phyloP scores from a whole-genome alignment of 805 yeast genomes.

The Ogataea chonburiensis region DNA sequence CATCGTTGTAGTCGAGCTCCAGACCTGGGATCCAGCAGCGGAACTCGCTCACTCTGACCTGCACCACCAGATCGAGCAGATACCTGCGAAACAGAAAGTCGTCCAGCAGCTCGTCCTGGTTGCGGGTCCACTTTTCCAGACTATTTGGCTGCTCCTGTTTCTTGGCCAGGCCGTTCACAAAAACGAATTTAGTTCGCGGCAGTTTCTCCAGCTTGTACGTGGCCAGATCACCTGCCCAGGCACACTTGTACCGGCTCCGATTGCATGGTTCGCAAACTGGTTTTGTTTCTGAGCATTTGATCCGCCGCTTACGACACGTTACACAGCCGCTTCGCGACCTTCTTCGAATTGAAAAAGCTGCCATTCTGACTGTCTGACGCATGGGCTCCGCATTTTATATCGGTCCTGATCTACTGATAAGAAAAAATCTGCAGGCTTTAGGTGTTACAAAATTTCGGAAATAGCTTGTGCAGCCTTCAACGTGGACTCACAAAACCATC shows the following conservation, averaged over 20 bases:
- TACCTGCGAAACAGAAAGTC: constrained; percentile 27
- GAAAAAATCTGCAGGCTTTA: background rate
- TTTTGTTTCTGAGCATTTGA: constrained; percentile 27
- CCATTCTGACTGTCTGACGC: background rate
- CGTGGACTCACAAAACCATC: constrained; percentile 49
- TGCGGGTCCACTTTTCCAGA: no score
- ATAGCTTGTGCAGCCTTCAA: constrained; percentile 45
- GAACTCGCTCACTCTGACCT: constrained; percentile 16
- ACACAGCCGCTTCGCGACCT: constrained; percentile 26
- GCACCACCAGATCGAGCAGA: constrained; percentile 12
- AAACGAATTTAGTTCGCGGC: constrained; percentile 8
- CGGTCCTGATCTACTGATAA: no score
- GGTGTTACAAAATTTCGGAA: constrained; percentile 25
- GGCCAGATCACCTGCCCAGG: constrained; percentile 18
- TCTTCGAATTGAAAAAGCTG: background rate
- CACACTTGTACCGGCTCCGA: constrained; percentile 13
- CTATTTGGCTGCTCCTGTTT: background rate
- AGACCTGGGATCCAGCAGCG: constrained; percentile 20
- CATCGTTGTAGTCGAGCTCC: constrained; percentile 19
- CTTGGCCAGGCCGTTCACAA: constrained; percentile 12
- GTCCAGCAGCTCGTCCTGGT: constrained; percentile 15
- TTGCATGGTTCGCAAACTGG: constrained; percentile 22
- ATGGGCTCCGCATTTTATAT: background rate
- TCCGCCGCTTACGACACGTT: constrained; percentile 25
- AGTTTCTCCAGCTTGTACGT: constrained; percentile 19